Conservation (phyloP, 2,329 filamentous ascomycete genomes). For the Cercospora canescens region DNA sequence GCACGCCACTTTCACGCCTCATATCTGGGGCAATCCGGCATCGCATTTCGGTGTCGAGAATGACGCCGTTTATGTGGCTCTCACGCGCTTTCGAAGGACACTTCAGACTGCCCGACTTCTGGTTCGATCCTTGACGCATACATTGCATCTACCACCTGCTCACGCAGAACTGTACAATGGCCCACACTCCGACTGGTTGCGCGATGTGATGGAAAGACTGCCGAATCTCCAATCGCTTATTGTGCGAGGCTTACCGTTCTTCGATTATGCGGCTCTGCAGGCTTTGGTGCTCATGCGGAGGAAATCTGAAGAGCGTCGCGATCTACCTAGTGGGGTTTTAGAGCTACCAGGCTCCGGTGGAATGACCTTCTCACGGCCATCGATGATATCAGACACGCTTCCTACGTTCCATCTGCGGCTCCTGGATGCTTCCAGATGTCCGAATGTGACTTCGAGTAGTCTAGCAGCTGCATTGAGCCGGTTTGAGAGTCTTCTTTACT, state of each 20-base stretch:
- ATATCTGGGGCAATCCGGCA: constrained; percentile 63
- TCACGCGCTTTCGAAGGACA: constrained; percentile 60
- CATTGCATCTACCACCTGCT: constrained; percentile 61
- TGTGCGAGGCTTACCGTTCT: constrained; percentile 60
- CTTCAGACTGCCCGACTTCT: constrained; percentile 54
- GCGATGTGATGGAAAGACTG: constrained; percentile 58
- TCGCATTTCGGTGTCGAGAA: constrained; percentile 63
- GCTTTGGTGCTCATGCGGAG: constrained; percentile 39
- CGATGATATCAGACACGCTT: not conserved
- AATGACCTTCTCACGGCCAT: constrained; percentile 22
- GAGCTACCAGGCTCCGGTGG: constrained; percentile 37
- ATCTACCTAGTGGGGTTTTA: constrained; percentile 22
- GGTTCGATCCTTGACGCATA: constrained; percentile 60
- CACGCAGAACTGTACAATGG: constrained; percentile 62
- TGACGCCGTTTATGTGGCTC: constrained; percentile 61
- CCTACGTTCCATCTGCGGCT: constrained; percentile 53
- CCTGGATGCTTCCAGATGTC: constrained; percentile 57
- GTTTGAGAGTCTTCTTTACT: constrained; percentile 57
- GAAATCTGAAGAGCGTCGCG: constrained; percentile 34
- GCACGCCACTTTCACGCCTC: constrained; percentile 59
- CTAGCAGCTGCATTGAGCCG: constrained; percentile 53
- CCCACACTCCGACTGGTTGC: constrained; percentile 59
- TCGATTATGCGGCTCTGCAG: constrained; percentile 59
- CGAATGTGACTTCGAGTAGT: constrained; percentile 58
- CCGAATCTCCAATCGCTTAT: constrained; percentile 61